Evolutionary conservation across 2,329 filamentous ascomycete genomes (phyloP), one percentile per base, ranked within the genome.

Genomic region (Pseudogymnoascus sp.): DNA sequence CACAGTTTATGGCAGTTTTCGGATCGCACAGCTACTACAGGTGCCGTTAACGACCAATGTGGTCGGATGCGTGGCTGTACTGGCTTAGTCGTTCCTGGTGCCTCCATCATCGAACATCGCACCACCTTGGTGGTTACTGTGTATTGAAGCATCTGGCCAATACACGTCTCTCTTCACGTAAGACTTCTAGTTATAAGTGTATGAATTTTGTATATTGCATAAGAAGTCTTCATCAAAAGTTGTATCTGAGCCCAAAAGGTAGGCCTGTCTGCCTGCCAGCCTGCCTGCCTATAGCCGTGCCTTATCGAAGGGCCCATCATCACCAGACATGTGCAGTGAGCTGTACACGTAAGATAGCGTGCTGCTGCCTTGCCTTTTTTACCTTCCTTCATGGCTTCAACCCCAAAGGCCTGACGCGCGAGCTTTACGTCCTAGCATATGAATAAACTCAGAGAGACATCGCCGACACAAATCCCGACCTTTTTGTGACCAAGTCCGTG

Each of bases 291-390:
- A 52, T 52, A 28, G 16, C 14, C 23, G 25, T 45, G 23, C 43
- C 23, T 52, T 52, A 52, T 52, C 43, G 14, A 43, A 49, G 43
- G 43, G 23, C 5, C 43, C 23, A 52, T 52, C 43, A 52, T 18
- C 18, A 18, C 43, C 23, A 52, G 43, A 45, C 43, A 52, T 31
- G 14, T 52, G 25, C 25, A 52, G 43, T 52, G 43, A 16, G 43
- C 23, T 52, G 25, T 52, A 52, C 43, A 52, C 43, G 43, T 52
- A 52, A 28, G 25, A 52, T 52, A 52, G 43, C 23, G 43, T 52
- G 43, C 11, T 52, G 23, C 43, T 31, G 43, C 25, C 43, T 52
- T 31, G 43, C 43, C 25, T 28, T 52, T 2, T 52, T 52, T 25
- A 31, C 23, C 23, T 16, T 52, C 23, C n/a, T 28, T 28, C 43